Conservation (phyloP, 768 basidiomycete genomes). For the Tubosaeta sp. region DNA sequence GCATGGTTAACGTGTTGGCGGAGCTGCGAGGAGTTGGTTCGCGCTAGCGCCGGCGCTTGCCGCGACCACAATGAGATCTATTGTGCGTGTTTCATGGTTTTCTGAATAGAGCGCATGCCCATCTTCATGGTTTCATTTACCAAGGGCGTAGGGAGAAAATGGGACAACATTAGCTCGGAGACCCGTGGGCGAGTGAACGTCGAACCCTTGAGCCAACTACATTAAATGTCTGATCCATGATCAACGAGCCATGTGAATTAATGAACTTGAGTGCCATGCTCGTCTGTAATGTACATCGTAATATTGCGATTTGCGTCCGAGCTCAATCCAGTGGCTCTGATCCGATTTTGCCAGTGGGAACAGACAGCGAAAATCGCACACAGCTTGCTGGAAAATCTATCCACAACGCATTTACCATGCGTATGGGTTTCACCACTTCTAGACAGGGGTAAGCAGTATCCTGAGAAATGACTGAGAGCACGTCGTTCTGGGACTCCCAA, state of each 20-base stretch:
- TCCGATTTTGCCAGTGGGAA: background rate
- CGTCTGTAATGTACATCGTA: too few relatives aligned
- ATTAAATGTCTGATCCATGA: background rate
- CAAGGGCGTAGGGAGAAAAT: too few relatives aligned
- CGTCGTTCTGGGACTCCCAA: too few relatives aligned
- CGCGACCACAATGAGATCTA: background rate
- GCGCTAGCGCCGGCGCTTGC: background rate
- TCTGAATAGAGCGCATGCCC: background rate
- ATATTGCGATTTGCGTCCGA: background rate
- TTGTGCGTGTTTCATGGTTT: background rate
- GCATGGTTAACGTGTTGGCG: background rate
- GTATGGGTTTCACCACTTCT: too few relatives aligned
- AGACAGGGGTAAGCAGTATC: too few relatives aligned
- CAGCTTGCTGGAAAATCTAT: too few relatives aligned
- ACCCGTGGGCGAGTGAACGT: background rate
- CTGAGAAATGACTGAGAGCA: too few relatives aligned
- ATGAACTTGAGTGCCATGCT: too few relatives aligned
- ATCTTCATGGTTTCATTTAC: background rate
- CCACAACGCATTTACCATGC: too few relatives aligned
- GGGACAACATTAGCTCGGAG: too few relatives aligned
- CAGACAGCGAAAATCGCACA: too few relatives aligned
- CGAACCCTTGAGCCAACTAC: background rate
- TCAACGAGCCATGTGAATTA: background rate
- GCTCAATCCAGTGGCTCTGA: background rate
- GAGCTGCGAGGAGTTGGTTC: background rate